These are phyloP conservation scores for Exophiala phaeomuriformis DNA, from an alignment of 2,329 filamentous ascomycete species.

Conservation along the genomic window DNA sequence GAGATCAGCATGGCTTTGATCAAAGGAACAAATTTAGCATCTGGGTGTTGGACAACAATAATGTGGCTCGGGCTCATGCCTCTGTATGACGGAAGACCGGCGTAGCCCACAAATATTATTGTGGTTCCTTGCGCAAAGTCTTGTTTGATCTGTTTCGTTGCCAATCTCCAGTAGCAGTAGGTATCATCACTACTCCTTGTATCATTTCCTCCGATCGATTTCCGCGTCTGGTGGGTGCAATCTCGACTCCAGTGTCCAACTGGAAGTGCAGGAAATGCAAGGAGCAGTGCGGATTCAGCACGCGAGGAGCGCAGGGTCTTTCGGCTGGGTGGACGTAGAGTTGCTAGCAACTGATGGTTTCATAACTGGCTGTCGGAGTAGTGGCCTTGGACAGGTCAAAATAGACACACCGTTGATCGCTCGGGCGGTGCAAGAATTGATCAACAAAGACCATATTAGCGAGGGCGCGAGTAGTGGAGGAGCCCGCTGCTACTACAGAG, in stretches of 20 bases:
- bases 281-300: not conserved
- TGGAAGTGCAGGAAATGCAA: not conserved
- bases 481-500: no score
- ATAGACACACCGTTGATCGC: no score
- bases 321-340: not conserved
- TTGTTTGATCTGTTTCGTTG: no score
- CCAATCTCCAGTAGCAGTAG: not conserved
- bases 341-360: not conserved
- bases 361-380: no score
- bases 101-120: no score
- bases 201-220: not conserved
- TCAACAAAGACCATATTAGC: no score
- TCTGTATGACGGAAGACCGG: no score
- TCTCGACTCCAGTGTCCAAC: not conserved
- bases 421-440: no score
- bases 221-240: not conserved
- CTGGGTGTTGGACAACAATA: not conserved
- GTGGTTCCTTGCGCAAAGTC: no score
- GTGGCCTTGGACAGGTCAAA: no score
- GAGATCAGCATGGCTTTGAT: constrained; percentile 4
- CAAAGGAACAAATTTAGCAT: constrained; percentile 9
- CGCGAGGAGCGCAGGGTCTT: not conserved
- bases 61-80: no score
- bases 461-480: no score
- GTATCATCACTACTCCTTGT: not conserved